Evolutionary conservation across 2,329 filamentous ascomycete genomes (phyloP).

Genomic region (Fusarium protoensiforme): DNA sequence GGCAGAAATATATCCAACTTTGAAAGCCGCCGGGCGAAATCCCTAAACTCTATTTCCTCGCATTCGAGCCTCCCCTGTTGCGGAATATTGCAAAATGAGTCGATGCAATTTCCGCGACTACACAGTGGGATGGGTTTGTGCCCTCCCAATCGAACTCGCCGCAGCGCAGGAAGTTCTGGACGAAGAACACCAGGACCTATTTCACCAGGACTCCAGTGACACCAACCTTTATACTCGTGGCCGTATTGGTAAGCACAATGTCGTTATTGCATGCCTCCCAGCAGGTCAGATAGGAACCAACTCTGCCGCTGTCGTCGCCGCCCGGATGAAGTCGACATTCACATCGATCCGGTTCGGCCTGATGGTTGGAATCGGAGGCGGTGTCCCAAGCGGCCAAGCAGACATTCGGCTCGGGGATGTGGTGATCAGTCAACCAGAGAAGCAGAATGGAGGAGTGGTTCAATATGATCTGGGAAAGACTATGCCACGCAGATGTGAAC

Average conservation of each 20-base stretch:
- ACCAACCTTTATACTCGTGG: constrained; percentile 39
- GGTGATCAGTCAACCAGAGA: constrained; percentile 25
- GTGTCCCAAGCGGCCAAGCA: constrained; percentile 15
- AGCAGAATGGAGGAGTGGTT: not conserved
- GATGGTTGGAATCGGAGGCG: constrained; percentile 45
- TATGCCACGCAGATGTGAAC: not conserved
- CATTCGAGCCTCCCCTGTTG: not conserved
- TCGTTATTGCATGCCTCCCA: not conserved
- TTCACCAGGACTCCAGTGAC: not conserved
- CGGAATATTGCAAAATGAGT: not conserved
- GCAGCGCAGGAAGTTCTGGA: constrained; percentile 46
- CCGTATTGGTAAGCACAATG: not conserved
- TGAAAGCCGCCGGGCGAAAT: too few species aligned
- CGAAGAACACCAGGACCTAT: constrained; percentile 23
- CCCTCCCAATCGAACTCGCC: constrained; percentile 44
- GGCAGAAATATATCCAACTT: too few species aligned
- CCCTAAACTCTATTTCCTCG: too few species aligned
- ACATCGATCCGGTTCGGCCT: constrained; percentile 32
- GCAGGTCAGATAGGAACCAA: not conserved
- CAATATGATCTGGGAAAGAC: not conserved
- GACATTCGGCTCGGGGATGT: constrained; percentile 44
- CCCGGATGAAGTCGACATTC: not conserved
- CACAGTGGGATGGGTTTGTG: constrained; percentile 48
- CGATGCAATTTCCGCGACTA: constrained; percentile 25
- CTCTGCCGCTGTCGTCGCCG: not conserved